Evolutionary conservation across 1,139 yeast species (phyloP).

Genomic region (Yamadazyma kanchanaburiensis): DNA sequence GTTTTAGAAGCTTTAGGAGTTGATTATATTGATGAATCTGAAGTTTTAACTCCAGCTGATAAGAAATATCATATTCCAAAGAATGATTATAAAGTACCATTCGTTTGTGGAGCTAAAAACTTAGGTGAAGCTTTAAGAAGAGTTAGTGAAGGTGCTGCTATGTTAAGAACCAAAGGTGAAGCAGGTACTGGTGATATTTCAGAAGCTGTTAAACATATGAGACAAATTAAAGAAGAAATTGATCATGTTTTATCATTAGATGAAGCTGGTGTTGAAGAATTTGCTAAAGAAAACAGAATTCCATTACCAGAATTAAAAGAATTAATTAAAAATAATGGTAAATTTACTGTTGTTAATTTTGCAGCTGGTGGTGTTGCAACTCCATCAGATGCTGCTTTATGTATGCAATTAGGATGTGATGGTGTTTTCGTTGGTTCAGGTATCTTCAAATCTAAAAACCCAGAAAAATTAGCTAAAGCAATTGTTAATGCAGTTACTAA

Average conservation of each 20-base stretch:
- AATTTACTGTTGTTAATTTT: conserved; percentile 80
- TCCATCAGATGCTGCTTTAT: conserved; percentile 84
- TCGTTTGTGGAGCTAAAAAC: conserved; percentile 84
- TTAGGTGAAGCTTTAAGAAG: conserved; percentile 84
- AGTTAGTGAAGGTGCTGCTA: conserved; percentile 81
- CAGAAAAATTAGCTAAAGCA: conserved; percentile 73
- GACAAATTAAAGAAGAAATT: conserved; percentile 57
- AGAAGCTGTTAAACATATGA: conserved; percentile 80
- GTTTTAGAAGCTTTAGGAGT: conserved; percentile 69
- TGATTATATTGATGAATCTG: conserved; percentile 84
- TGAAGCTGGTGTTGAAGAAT: conserved; percentile 40
- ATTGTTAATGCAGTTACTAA: conserved; percentile 82
- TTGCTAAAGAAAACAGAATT: conserved; percentile 61
- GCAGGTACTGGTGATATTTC: conserved; percentile 89
- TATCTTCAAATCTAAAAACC: conserved; percentile 73
- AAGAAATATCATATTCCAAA: conserved; percentile 65
- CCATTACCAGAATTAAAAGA: conserved; percentile 52
- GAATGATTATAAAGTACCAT: conserved; percentile 64
- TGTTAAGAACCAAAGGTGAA: conserved; percentile 87
- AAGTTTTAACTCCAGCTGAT: conserved; percentile 82
- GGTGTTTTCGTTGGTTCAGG: conserved; percentile 94
- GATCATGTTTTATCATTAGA: conserved; percentile 38
- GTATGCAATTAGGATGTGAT: conserved; percentile 90
- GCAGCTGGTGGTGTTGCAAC: conserved; percentile 93
- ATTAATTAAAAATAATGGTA: conserved; percentile 52